Percentiles rank a stretch among this genome's conserved stretches.
Evolutionary conservation across 805 yeast genomes (phyloP).

Genomic region (Starmerella tilneyi): DNA sequence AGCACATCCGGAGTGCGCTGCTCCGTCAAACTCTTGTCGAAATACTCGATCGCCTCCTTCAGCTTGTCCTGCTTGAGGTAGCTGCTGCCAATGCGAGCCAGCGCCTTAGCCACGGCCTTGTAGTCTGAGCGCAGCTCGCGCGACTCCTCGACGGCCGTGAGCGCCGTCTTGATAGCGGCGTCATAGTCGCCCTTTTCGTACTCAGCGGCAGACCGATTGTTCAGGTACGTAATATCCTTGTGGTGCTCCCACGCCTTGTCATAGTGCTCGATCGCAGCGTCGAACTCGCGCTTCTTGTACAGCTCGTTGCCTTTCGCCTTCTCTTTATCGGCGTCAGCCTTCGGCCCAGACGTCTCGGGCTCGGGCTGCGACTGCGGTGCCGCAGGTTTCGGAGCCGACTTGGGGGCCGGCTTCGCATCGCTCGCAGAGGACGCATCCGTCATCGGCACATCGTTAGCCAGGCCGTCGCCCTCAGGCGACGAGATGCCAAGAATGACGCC

Average conservation of each 20-base stretch:
- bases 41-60: conserved; percentile 60
- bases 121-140: conserved; percentile 86
- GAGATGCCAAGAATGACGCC: conserved; percentile 75
- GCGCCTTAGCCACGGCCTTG: conserved; percentile 81
- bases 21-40: conserved; percentile 88
- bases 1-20: conserved; percentile 92
- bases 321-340: conserved; percentile 37
- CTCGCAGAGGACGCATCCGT: conserved; percentile 21
- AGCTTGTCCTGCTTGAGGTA: conserved; percentile 68
- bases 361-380: conserved; percentile 26
- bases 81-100: conserved; percentile 79
- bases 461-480: conserved; percentile 30
- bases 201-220: conserved; percentile 97
- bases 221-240: conserved; percentile 83
- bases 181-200: conserved; percentile 90
- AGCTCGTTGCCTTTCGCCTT: conserved; percentile 79
- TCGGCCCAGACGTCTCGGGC: conserved; percentile 25
- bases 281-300: conserved; percentile 80
- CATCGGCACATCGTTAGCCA: conserved; percentile 16
- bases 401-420: conserved; percentile 10
- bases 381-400: conserved; percentile 17
- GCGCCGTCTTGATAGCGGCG: conserved; percentile 69
- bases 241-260: conserved; percentile 72
- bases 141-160: conserved; percentile 77
- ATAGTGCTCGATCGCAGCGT: conserved; percentile 82